phyloP scores from a whole-genome alignment of 768 basidiomycete genomes.

The Amanita inopinata region DNA sequence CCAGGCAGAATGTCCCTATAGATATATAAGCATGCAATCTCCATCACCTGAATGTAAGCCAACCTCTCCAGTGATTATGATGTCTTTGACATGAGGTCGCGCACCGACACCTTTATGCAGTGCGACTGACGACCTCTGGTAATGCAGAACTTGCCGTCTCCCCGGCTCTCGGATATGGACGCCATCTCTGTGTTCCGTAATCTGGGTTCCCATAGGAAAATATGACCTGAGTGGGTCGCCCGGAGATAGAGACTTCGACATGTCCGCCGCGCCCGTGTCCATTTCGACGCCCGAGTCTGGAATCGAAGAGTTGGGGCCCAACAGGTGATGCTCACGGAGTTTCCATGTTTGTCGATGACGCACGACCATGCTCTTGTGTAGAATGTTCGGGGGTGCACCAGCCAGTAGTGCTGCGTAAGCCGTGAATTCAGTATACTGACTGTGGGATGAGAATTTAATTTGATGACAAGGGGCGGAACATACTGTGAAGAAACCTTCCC shows the following conservation, averaged over 20 bases:
- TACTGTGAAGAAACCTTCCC: conserved; percentile 76
- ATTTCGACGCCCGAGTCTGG: conserved; percentile 25
- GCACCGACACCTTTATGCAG: conserved; percentile 11
- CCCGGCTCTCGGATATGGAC: conserved; percentile 39
- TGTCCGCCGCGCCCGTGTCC: conserved; percentile 12
- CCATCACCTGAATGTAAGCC: conserved; percentile 2
- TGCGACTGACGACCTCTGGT: conserved; percentile 19
- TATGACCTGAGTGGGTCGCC: conserved; percentile 59
- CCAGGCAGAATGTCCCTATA: conserved; percentile 85
- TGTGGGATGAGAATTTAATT: conserved; percentile 4
- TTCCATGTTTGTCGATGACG: conserved; percentile 90
- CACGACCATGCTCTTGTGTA: conserved; percentile 71
- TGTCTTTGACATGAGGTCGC: conserved; percentile 33
- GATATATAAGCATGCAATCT: conserved; percentile 7
- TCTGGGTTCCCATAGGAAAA: conserved; percentile 43
- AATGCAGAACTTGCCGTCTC: conserved; percentile 18
- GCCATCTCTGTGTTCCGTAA: conserved; percentile 38
- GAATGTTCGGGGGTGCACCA: conserved; percentile 50
- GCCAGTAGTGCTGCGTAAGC: conserved; percentile 72
- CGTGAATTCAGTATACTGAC: conserved; percentile 74
- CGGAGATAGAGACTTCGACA: conserved; percentile 30
- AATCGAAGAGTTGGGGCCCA: conserved; percentile 19
- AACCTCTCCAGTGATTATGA: conserved; percentile 72
- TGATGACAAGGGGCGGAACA: conserved; percentile 15
- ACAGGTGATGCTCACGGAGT: conserved; percentile 64